Base-by-base conservation (phyloP, 768 basidiomycete species). In the Tubosaeta sp. region DNA sequence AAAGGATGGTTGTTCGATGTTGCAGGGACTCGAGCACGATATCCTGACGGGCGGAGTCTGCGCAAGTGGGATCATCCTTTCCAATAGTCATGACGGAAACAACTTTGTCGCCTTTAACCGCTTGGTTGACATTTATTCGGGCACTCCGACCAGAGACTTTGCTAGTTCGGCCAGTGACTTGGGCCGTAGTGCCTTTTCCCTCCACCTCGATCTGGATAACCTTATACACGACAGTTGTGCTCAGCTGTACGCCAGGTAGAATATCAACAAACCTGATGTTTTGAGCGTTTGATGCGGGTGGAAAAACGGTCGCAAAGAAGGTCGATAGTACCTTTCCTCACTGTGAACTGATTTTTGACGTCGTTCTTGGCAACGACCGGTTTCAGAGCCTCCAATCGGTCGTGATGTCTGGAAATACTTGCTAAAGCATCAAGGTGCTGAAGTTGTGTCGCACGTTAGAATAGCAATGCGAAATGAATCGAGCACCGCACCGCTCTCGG, bases 31-130 rank as follows among this genome's bases (percentile, higher is more conserved):
- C 2, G 37, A 66, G 64, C 12, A 72, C 52, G 39, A 68, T 32
- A 6, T 17, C 44, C 14, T 59, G 54, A 5, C 70, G 66, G 17
- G 16, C 4, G 3, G 57, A 47, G 49, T 88, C 84, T 4, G 87
- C 84, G 16, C 57, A 69, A 2, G 86, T 88, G 0, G 75, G 77
- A 27, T 69, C 71, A 48, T 77, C 82, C 27, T 74, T 76, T 3
- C 84, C 85, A 39, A 77, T 67, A 4, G 83, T 78, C 9, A 65
- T 75, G 38, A 88, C 71, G 4, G 66, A 64, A 16, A 59, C 14
- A 44, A 68, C 53, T 25, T 46, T 57, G 14, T 51, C 39, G 2
- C 52, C 54, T 31, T 41, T n/a, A 17, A 72, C 19, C 1, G 59
- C n/a, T 10, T 50, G 62, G 5, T 60, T 47, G 32, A 76, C 39